Evolutionary conservation across 768 basidiomycete genomes (phyloP).

Genomic region (Boletellus ananas): DNA sequence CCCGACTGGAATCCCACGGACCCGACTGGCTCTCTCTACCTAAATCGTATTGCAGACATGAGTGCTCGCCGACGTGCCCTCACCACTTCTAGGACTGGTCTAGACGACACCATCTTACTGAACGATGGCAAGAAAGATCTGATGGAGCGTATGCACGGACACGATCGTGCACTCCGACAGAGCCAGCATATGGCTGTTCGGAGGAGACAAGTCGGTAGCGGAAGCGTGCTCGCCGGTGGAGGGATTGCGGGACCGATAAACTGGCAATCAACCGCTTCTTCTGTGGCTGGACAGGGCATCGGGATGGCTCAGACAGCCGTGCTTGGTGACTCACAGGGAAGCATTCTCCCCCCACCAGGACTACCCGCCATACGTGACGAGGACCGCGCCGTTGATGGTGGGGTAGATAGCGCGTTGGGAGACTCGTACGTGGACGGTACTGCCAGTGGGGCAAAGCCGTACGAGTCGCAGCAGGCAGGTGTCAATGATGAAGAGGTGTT

Average conservation of each 20-base stretch:
- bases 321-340: conserved; percentile 73
- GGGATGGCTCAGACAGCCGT: conserved; percentile 67
- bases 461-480: conserved; percentile 43
- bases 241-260: conserved; percentile 44
- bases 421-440: conserved; percentile 73
- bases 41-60: conserved; percentile 76
- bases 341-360: conserved; percentile 27
- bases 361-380: conserved; percentile 37
- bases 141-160: conserved; percentile 61
- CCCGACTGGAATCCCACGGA: conserved; percentile 95
- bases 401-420: conserved; percentile 56
- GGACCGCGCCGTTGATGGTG: conserved; percentile 49
- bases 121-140: conserved; percentile 36
- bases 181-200: conserved; percentile 54
- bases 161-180: conserved; percentile 70
- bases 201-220: conserved; percentile 35
- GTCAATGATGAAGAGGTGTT: conserved; percentile 59
- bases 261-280: conserved; percentile 46
- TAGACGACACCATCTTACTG: conserved; percentile 27
- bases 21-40: conserved; percentile 85
- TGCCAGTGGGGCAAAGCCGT: conserved; percentile 37
- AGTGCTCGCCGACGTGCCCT: conserved; percentile 42
- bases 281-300: conserved; percentile 36
- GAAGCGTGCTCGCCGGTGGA: conserved; percentile 33
- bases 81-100: conserved; percentile 23